These are phyloP conservation scores for Astragalus glycyphyllos DNA, from an alignment of 306 rosid genomes.

Conservation along the genomic window DNA sequence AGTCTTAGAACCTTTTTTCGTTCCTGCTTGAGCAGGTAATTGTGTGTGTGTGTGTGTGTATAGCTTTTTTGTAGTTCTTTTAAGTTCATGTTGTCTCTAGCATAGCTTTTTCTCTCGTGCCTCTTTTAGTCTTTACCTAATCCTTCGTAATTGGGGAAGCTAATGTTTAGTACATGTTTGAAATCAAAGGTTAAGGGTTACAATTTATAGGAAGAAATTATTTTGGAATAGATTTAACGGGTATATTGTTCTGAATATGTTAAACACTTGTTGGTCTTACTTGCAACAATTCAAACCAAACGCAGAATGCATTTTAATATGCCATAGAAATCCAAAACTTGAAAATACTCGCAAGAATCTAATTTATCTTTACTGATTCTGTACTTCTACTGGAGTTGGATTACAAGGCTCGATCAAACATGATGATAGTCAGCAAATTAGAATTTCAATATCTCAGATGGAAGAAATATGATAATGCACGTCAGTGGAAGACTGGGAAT, in stretches of 20 bases:
- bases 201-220: neutral
- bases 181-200: neutral
- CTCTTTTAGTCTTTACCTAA: neutral
- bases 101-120: slow-evolving; percentile 5
- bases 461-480: slow-evolving; percentile 1
- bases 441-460: neutral
- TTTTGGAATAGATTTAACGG: no score
- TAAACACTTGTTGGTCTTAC: slow-evolving; percentile 20
- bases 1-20: slow-evolving; percentile 83
- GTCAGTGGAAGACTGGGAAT: slow-evolving; percentile 16
- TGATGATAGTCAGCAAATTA: neutral
- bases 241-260: slow-evolving; percentile 7
- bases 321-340: neutral
- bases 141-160: slow-evolving; percentile 21
- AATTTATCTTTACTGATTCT: neutral
- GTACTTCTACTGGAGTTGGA: neutral
- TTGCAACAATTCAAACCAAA: slow-evolving; percentile 1
- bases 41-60: neutral
- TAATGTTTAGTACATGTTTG: slow-evolving; percentile 2
- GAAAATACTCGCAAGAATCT: neutral
- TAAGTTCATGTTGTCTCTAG: neutral
- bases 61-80: neutral
- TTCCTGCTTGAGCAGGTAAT: slow-evolving; percentile 91
- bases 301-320: neutral
- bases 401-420: slow-evolving; percentile 2